Base-by-base conservation (phyloP, 1,284 basidiomycete species). In the Violaceomyces palustris region DNA sequence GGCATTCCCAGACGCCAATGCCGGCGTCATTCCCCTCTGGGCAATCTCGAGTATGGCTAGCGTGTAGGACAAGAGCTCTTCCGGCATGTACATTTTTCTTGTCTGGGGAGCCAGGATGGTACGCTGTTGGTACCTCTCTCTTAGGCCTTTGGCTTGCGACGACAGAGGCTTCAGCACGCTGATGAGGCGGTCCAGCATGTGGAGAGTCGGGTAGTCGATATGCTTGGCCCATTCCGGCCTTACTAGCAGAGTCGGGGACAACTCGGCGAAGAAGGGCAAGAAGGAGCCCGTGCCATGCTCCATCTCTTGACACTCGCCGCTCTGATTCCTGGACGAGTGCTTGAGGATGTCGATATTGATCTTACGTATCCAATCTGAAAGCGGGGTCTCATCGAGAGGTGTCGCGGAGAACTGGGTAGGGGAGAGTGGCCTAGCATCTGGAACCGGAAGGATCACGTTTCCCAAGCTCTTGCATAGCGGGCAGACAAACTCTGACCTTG, bases 391-490 rank as follows among this genome's bases (percentile, higher is more conserved):
- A 25, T 61, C 56, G n/a, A n/a, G n/a, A n/a, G n/a, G n/a, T n/a
- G n/a, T n/a, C 21, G 55, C 25, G 18, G 50, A 43, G 30, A 47
- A 52, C 10, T 48, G 49, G 12, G 50, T 24, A 12, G 33, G 17
- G 11, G 45, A 18, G n/a, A 39, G 21, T 14, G 34, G 29, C 14
- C 42, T n/a, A 19, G 39, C 47, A 18, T 61, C 65, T 5, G 82
- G 79, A 4, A 92, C 83, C 0, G 94, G 93, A 3, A 99, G 78
- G 29, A 98, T 84, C 25, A 90, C 82, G 74, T 98, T 99, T 9
- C 93, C 92, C 1, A 98, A 78, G 61, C 87, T 90, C 77, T 98
- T 98, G 79, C 94, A 99, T n/a, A 99, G 76, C 0, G 94, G 94
- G 67, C 94, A 98, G 41, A 97, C 88, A 75, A 86, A 98, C 73